Conservation (phyloP, 768 basidiomycete genomes). For the Lactarius sp. region DNA sequence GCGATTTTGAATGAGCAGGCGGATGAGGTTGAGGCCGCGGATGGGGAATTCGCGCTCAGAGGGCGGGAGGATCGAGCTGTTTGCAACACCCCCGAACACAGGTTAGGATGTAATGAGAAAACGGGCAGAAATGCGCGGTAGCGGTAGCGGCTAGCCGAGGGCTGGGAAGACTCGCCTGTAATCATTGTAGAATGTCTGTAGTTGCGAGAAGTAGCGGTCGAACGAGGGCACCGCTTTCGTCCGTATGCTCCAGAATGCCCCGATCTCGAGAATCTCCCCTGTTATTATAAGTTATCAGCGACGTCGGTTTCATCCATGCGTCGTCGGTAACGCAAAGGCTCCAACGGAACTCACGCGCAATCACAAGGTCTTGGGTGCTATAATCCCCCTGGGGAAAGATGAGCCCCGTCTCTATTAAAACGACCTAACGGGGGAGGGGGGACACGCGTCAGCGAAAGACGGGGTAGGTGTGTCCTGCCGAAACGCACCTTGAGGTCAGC, state of each 20-base stretch:
- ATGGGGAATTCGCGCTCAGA: constrained; percentile 86
- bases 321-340: background rate
- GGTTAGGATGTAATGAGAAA: background rate
- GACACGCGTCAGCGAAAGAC: background rate
- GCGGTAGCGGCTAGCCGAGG: background rate
- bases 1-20: constrained; percentile 89
- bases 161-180: constrained; percentile 54
- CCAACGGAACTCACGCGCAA: constrained; percentile 16
- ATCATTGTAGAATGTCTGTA: constrained; percentile 87
- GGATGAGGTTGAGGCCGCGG: constrained; percentile 90
- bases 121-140: no score
- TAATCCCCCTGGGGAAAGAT: constrained; percentile 65
- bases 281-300: constrained; percentile 5
- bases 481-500: constrained; percentile 68
- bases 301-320: background rate
- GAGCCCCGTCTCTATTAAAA: constrained; percentile 70
- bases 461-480: background rate
- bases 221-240: constrained; percentile 87
- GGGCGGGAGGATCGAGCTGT: constrained; percentile 65
- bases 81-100: background rate
- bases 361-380: constrained; percentile 57
- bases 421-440: constrained; percentile 46
- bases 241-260: constrained; percentile 90
- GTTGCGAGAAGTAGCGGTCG: constrained; percentile 90
- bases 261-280: constrained; percentile 96